Evolutionary conservation across 306 rosid species (phyloP), one percentile per base, ranked within the genome.

Genomic region (Aeschynomene evenia): DNA sequence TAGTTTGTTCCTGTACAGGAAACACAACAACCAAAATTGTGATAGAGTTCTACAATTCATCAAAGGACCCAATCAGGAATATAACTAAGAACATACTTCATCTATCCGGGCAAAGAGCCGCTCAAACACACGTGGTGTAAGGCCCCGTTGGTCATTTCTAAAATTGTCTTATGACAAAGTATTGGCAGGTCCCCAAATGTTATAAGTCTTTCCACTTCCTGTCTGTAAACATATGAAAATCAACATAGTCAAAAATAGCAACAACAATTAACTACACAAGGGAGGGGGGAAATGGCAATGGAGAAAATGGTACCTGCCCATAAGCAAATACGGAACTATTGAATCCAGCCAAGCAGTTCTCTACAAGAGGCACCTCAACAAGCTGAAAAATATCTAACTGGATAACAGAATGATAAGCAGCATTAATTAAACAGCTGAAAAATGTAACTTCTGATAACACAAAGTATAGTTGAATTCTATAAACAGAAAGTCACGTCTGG

Each of bases 101-200:
- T 76, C 78, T 68, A 87, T 73, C 46, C 98, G 89, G 40, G 92
- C 79, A 80, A 92, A 89, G 67, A 92, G 96, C 50, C 79, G 77
- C 77, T 92, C 92, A 11, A 92, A 85, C 53, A 92, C 89, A 9
- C 96, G 95, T 53, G 96, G 96, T 2, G 95, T 84, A 8, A 92
- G 84, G 46, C 98, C 98, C 72, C 79, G 86, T 68, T 87, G 89
- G 55, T 84, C 86, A 39, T 76, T 72, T 48, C 81, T 36, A 63
- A 78, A 34, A 67, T 84, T 76, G 46, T 83, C 90, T 63, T 80
- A 83, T 4, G 73, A 79, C 80, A 84, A 81, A 57, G 92, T 77
- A 53, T 89, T 89, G 76, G 96, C 79, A 64, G 96, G 98, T 73
- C 98, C 98, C 98, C 98, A 92, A 86, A 91, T 87, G 4, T 96